Percentiles rank a stretch among this genome's conserved stretches.
phyloP scores from a whole-genome alignment of 345 rosid species.

The Gossypium herbaceum region DNA sequence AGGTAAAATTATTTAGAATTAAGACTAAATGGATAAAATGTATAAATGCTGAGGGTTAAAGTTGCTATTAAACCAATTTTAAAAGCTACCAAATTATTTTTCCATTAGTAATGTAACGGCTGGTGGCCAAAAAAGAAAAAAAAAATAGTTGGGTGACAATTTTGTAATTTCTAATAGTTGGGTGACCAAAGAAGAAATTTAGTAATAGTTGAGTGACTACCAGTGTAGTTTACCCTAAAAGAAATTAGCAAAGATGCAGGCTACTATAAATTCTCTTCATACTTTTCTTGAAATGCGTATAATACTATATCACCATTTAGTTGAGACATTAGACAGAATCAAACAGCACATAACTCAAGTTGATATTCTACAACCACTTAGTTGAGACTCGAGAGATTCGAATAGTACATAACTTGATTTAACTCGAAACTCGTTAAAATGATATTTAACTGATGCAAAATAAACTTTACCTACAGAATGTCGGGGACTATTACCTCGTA shows the following conservation, averaged over 20 bases:
- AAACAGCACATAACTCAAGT: not conserved
- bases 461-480: not conserved
- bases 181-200: no score
- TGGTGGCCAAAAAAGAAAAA: no score
- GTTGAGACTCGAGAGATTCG: not conserved
- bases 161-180: no score
- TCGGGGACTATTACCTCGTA: conserved; percentile 55
- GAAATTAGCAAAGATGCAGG: not conserved
- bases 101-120: no score
- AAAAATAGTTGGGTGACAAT: no score
- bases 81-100: no score
- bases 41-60: no score
- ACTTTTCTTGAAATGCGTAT: not conserved
- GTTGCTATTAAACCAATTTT: no score
- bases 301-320: not conserved
- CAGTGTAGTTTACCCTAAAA: not conserved
- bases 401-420: not conserved
- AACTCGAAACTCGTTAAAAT: conserved; percentile 1
- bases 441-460: not conserved
- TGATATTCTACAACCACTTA: not conserved
- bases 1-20: no score
- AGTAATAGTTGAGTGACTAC: no score
- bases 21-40: no score
- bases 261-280: not conserved
- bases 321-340: not conserved